These are phyloP conservation scores for Hemisphaericaspora lyxosophila DNA, from an alignment of 1,139 yeast species.

Conservation along the genomic window DNA sequence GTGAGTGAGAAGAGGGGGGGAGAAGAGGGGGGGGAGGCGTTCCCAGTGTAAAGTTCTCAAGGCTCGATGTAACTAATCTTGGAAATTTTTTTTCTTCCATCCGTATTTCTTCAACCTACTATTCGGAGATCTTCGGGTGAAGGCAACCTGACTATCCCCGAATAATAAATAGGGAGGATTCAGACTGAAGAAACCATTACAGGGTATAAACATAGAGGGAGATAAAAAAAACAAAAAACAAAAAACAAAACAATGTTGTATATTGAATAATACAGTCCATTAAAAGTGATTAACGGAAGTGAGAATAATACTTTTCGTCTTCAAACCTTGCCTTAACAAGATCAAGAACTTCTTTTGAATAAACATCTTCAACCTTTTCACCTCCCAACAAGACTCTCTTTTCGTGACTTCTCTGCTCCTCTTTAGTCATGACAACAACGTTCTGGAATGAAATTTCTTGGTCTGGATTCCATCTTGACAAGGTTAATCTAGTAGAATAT, in stretches of 20 bases:
- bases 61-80: no score
- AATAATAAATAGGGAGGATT: no score
- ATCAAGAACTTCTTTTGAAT: constrained; percentile 57
- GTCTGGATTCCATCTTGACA: constrained; percentile 80
- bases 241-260: no score
- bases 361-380: constrained; percentile 60
- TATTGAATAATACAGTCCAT: neutral
- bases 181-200: no score
- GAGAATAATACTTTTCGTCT: constrained; percentile 72
- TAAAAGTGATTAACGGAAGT: constrained; percentile 32
- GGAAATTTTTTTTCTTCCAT: no score
- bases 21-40: neutral
- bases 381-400: constrained; percentile 66
- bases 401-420: constrained; percentile 82
- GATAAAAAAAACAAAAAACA: no score
- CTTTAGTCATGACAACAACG: constrained; percentile 83
- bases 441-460: constrained; percentile 62
- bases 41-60: no score
- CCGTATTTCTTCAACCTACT: no score
- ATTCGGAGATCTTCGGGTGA: neutral
- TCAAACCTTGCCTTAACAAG: constrained; percentile 61
- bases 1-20: no score
- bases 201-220: no score
- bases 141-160: no score
- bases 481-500: constrained; percentile 71